Evolutionary conservation across 2,329 filamentous ascomycete species (phyloP).

Genomic region (Fusarium sp.): DNA sequence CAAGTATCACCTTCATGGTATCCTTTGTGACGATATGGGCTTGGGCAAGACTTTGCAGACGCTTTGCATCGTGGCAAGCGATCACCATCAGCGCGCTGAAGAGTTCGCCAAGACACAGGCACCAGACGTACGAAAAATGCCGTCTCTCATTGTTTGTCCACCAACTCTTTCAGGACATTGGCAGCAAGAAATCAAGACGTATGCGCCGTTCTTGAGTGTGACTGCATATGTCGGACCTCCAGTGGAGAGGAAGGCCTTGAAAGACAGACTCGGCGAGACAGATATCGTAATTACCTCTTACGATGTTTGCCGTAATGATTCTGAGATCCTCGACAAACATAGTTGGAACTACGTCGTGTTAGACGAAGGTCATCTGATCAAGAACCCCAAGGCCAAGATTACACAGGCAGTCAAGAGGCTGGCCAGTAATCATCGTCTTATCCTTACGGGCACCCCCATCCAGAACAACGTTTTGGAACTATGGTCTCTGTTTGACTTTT

Average conservation of each 20-base stretch:
- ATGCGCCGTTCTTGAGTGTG: constrained; percentile 92
- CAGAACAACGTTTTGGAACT: constrained; percentile 98
- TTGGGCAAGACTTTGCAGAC: constrained; percentile 98
- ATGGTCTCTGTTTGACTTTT: constrained; percentile 98
- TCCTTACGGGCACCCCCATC: constrained; percentile 95
- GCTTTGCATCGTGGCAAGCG: constrained; percentile 96
- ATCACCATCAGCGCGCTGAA: constrained; percentile 93
- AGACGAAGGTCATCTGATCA: constrained; percentile 98
- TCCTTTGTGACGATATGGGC: constrained; percentile 99
- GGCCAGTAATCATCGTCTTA: constrained; percentile 91
- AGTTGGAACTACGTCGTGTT: constrained; percentile 98
- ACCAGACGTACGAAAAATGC: constrained; percentile 81
- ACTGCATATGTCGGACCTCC: constrained; percentile 94
- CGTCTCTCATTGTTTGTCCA: constrained; percentile 95
- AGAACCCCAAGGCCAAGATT: constrained; percentile 98
- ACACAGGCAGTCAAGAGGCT: constrained; percentile 92
- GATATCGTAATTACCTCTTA: constrained; percentile 98
- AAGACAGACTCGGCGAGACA: constrained; percentile 77
- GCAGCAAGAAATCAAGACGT: constrained; percentile 97
- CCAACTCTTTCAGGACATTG: constrained; percentile 97
- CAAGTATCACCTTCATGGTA: constrained; percentile 96
- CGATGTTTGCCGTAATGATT: constrained; percentile 96
- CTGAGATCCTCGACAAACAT: constrained; percentile 83
- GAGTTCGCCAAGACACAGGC: constrained; percentile 88
- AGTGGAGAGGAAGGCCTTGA: constrained; percentile 79